Conservation (phyloP, 139 green algal species). For the Coelastrella sp. region DNA sequence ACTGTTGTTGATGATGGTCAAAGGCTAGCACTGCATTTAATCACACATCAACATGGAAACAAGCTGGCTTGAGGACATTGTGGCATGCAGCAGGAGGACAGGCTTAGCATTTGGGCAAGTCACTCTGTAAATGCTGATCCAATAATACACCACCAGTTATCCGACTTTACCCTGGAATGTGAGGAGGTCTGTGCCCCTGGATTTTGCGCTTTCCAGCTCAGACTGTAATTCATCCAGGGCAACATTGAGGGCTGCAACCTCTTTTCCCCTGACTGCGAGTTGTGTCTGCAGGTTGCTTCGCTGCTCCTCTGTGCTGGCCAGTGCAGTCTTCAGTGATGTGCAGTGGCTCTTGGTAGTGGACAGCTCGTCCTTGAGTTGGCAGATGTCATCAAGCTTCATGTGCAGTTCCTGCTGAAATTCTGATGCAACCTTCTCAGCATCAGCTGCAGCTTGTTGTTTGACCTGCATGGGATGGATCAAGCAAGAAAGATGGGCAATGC, state of each 20-base stretch:
- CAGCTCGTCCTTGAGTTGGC: not conserved
- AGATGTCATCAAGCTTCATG: not conserved
- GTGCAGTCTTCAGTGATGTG: not conserved
- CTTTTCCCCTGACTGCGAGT: not conserved
- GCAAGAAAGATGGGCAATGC: no score
- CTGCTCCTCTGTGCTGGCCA: not conserved
- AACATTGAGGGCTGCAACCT: not conserved
- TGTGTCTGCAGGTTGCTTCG: not conserved
- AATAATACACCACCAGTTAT: not conserved
- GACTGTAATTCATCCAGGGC: not conserved
- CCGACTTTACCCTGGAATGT: not conserved
- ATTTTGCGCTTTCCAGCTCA: not conserved
- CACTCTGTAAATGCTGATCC: not conserved
- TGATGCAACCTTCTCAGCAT: no score
- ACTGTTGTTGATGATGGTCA: no score
- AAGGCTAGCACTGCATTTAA: no score
- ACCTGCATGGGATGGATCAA: not conserved
- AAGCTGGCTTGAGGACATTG: no score
- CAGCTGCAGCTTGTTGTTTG: not conserved
- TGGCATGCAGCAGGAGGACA: no score
- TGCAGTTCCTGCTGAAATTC: not conserved
- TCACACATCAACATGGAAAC: no score
- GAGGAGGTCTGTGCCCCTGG: conserved; percentile 25
- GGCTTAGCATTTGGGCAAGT: no score
- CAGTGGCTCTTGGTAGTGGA: not conserved